phyloP scores from a whole-genome alignment of 2,329 filamentous ascomycete genomes.

The Massarina eburnea region DNA sequence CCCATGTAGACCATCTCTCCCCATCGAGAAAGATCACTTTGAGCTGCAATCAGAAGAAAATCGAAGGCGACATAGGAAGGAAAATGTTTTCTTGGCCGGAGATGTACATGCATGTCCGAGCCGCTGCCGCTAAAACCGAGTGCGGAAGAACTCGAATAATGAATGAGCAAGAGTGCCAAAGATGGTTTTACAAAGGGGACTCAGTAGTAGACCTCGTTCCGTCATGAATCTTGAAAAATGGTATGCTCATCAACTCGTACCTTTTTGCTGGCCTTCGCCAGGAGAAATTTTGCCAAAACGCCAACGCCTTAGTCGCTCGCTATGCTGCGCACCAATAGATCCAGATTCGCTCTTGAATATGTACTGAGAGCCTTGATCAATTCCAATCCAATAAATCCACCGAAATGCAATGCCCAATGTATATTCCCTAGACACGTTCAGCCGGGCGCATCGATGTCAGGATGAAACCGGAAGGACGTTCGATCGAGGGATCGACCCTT shows the following conservation, averaged over 20 bases:
- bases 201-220: constrained; percentile 17
- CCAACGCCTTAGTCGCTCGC: constrained; percentile 37
- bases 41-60: too few species aligned
- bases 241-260: constrained; percentile 32
- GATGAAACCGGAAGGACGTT: constrained; percentile 42
- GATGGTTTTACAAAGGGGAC: constrained; percentile 23
- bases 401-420: constrained; percentile 1
- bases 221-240: constrained; percentile 25
- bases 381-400: constrained; percentile 8
- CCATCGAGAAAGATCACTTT: too few species aligned
- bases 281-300: constrained; percentile 21
- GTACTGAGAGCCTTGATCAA: not conserved
- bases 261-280: constrained; percentile 25
- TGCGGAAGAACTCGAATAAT: not conserved
- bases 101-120: too few species aligned
- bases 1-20: too few species aligned
- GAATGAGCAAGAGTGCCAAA: constrained; percentile 3
- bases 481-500: constrained; percentile 36
- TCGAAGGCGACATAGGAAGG: too few species aligned
- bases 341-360: not conserved
- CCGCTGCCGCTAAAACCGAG: too few species aligned
- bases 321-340: constrained; percentile 37
- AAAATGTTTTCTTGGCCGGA: too few species aligned
- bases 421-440: constrained; percentile 7
- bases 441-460: constrained; percentile 22